These are phyloP conservation scores for Cytospora mali DNA, from an alignment of 2,329 filamentous ascomycete genomes.

Conservation along the genomic window DNA sequence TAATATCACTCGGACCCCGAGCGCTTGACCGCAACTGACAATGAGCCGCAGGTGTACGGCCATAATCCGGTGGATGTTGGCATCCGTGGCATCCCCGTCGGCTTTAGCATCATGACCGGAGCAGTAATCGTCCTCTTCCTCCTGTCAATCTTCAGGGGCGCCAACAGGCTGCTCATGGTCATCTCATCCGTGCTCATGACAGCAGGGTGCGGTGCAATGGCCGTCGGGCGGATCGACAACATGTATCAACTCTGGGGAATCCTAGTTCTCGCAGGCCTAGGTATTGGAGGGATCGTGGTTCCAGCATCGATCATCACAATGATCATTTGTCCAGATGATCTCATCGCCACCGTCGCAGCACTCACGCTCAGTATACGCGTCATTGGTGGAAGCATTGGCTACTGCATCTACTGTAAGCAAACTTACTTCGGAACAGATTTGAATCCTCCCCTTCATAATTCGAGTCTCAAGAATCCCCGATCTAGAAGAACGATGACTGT, in stretches of 20 bases:
- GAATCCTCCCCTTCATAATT: not conserved
- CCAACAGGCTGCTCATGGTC: slow-evolving; percentile 63
- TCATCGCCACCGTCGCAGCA: slow-evolving; percentile 70
- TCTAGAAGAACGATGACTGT: too few species aligned
- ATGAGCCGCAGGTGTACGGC: slow-evolving; percentile 46
- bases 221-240: slow-evolving; percentile 54
- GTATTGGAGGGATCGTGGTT: slow-evolving; percentile 69
- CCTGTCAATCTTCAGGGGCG: slow-evolving; percentile 57
- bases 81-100: slow-evolving; percentile 66
- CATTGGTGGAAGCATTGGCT: slow-evolving; percentile 67
- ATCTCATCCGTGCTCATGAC: slow-evolving; percentile 66
- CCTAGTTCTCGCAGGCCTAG: slow-evolving; percentile 63
- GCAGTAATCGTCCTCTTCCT: slow-evolving; percentile 61
- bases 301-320: slow-evolving; percentile 69
- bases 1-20: not conserved
- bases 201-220: slow-evolving; percentile 59
- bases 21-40: not conserved
- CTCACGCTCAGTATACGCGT: slow-evolving; percentile 71
- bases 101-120: slow-evolving; percentile 64
- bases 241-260: slow-evolving; percentile 52
- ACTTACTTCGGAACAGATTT: not conserved
- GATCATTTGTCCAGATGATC: slow-evolving; percentile 69
- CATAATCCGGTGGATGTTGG: slow-evolving; percentile 66
- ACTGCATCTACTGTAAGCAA: slow-evolving; percentile 52
- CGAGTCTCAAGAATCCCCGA: too few species aligned